Percentiles rank a stretch among this genome's conserved stretches.
Conservation (phyloP, 768 basidiomycete species). For the Pleurotus djamor region DNA sequence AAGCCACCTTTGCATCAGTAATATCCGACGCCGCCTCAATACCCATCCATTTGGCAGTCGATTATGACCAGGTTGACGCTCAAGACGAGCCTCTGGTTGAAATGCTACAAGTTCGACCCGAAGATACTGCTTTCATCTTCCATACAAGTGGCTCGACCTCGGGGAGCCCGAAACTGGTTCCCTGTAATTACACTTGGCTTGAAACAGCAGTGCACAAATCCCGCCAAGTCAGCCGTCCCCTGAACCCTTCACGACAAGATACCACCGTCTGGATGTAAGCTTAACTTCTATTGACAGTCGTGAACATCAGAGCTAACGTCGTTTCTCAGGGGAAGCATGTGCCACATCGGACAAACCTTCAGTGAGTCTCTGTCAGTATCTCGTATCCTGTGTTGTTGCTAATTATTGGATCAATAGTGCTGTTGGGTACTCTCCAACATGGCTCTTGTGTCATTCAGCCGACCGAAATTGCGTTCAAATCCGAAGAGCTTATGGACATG, state of each 20-base stretch:
- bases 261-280: slow-evolving; percentile 74
- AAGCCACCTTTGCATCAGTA: slow-evolving; percentile 49
- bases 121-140: slow-evolving; percentile 64
- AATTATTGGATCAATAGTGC: slow-evolving; percentile 40
- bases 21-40: slow-evolving; percentile 42
- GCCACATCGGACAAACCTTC: slow-evolving; percentile 76
- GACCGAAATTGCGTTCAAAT: slow-evolving; percentile 59
- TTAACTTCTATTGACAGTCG: slow-evolving; percentile 10
- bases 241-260: slow-evolving; percentile 53
- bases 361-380: slow-evolving; percentile 43
- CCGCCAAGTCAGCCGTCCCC: slow-evolving; percentile 44
- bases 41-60: slow-evolving; percentile 43
- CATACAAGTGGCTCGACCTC: slow-evolving; percentile 84
- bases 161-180: slow-evolving; percentile 80
- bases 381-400: slow-evolving; percentile 18
- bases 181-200: slow-evolving; percentile 68
- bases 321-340: slow-evolving; percentile 72
- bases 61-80: slow-evolving; percentile 32
- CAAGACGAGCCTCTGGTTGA: slow-evolving; percentile 39
- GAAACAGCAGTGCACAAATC: slow-evolving; percentile 62
- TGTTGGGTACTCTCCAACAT: slow-evolving; percentile 69
- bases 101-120: slow-evolving; percentile 28
- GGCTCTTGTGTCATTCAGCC: slow-evolving; percentile 75
- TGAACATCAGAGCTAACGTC: slow-evolving; percentile 16
- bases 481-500: slow-evolving; percentile 73